phyloP scores from a whole-genome alignment of 2,329 filamentous ascomycete species.

The Alternaria burnsii region DNA sequence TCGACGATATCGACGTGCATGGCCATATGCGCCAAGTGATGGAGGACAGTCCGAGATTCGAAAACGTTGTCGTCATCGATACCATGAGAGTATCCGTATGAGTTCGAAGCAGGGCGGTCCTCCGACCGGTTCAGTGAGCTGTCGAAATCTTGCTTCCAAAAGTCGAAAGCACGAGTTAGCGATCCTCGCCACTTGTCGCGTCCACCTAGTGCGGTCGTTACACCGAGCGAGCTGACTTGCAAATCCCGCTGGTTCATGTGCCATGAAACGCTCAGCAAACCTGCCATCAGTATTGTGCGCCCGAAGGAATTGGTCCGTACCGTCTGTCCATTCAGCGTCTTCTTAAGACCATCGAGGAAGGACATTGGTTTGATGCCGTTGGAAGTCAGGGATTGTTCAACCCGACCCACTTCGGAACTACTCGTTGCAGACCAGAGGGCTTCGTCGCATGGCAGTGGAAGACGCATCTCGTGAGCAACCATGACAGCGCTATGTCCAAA shows the following conservation, averaged over 20 bases:
- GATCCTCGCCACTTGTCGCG: conserved; percentile 91
- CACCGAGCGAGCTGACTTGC: conserved; percentile 86
- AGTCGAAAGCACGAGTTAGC: conserved; percentile 86
- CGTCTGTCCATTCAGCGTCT: conserved; percentile 82
- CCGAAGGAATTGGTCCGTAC: conserved; percentile 95
- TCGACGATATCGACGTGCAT: conserved; percentile 99
- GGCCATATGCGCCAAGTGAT: conserved; percentile 95
- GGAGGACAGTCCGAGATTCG: conserved; percentile 86
- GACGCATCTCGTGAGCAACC: conserved; percentile 93
- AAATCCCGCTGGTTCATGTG: conserved; percentile 97
- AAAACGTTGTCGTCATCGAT: conserved; percentile 75
- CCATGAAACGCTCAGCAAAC: conserved; percentile 91
- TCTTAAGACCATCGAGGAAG: conserved; percentile 90
- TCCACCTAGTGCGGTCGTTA: conserved; percentile 80
- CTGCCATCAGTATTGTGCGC: conserved; percentile 91
- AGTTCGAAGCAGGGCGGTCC: conserved; percentile 39
- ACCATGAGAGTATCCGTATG: conserved; percentile 43
- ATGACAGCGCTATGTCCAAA: conserved; percentile 97
- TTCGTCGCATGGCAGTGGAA: conserved; percentile 92
- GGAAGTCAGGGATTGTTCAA: conserved; percentile 80
- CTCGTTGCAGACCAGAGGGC: conserved; percentile 90
- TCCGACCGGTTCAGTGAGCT: conserved; percentile 72
- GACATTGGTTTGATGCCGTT: conserved; percentile 85
- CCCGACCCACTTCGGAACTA: conserved; percentile 82
- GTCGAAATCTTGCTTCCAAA: conserved; percentile 93